Conservation (phyloP, 768 basidiomycete genomes). For the Asterophora parasitica region DNA sequence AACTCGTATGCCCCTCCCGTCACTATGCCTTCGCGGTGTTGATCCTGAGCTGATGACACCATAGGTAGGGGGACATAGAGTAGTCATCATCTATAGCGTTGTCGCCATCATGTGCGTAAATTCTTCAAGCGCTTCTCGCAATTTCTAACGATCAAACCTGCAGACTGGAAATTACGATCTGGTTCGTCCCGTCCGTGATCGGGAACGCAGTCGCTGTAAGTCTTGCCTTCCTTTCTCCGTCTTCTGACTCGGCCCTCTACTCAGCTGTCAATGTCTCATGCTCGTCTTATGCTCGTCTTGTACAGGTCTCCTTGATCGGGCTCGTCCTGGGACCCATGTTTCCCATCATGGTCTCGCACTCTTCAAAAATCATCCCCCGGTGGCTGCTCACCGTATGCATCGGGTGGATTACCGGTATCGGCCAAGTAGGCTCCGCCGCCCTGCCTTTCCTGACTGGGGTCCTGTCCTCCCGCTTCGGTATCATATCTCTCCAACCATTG, state of each 20-base stretch:
- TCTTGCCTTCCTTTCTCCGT: no score
- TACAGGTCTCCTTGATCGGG: conserved; percentile 40
- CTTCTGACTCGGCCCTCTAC: no score
- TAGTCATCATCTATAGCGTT: conserved; percentile 26
- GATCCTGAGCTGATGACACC: neutral
- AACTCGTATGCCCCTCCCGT: no score
- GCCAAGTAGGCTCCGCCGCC: conserved; percentile 24
- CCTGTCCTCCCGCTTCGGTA: conserved; percentile 13
- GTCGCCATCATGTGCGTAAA: neutral
- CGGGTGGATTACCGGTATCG: conserved; percentile 39
- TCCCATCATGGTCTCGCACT: conserved; percentile 36
- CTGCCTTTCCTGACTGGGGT: conserved; percentile 15
- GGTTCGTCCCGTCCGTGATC: conserved; percentile 62
- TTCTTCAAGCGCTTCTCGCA: neutral
- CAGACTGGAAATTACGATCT: conserved; percentile 53
- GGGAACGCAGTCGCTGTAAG: conserved; percentile 55
- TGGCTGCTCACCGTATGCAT: conserved; percentile 35
- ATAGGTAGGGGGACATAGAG: conserved; percentile 29
- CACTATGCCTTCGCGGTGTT: no score
- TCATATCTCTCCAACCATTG: conserved; percentile 13
- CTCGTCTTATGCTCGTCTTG: no score
- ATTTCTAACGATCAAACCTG: neutral
- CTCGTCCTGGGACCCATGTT: conserved; percentile 53
- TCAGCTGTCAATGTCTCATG: conserved; percentile 22
- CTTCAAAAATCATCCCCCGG: conserved; percentile 28